Evolutionary conservation across 441 rosid species (phyloP).

Genomic region (Codiaeum variegatum): DNA sequence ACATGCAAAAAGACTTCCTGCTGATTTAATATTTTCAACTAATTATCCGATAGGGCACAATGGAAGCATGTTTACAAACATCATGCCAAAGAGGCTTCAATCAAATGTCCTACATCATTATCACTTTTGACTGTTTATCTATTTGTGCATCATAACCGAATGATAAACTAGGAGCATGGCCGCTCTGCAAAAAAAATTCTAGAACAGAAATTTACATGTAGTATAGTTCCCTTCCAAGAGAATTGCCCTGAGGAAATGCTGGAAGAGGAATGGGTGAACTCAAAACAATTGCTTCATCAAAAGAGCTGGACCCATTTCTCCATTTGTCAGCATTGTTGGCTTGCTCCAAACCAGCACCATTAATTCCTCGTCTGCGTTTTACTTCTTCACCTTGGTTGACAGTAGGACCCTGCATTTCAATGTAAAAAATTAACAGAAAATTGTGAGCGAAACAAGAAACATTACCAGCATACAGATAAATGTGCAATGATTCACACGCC

Average conservation of each 20-base stretch:
- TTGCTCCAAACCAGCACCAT: conserved; percentile 25
- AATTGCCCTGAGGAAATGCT: conserved; percentile 33
- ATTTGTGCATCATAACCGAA: neutral
- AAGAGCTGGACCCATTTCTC: conserved; percentile 31
- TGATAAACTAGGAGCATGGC: neutral
- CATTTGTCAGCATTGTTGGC: conserved; percentile 25
- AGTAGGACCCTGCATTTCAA: conserved; percentile 26
- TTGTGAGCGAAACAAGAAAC: neutral
- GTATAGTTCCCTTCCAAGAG: conserved; percentile 54
- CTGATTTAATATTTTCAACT: neutral
- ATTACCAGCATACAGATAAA: neutral
- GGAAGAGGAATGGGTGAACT: conserved; percentile 72
- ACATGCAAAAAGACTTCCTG: neutral
- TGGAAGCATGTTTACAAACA: too few relatives aligned
- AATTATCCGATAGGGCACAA: too few relatives aligned
- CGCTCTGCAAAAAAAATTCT: neutral
- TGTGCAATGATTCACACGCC: neutral
- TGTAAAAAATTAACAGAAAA: conserved; percentile 10
- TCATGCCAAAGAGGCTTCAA: too few relatives aligned
- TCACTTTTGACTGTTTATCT: neutral
- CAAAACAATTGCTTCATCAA: conserved; percentile 24
- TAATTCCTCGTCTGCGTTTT: conserved; percentile 28
- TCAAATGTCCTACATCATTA: too few relatives aligned
- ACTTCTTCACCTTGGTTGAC: conserved; percentile 27
- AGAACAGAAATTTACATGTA: conserved; percentile 46